Base-by-base conservation (phyloP, 1,139 yeast genomes). In the Pichia sp. region DNA sequence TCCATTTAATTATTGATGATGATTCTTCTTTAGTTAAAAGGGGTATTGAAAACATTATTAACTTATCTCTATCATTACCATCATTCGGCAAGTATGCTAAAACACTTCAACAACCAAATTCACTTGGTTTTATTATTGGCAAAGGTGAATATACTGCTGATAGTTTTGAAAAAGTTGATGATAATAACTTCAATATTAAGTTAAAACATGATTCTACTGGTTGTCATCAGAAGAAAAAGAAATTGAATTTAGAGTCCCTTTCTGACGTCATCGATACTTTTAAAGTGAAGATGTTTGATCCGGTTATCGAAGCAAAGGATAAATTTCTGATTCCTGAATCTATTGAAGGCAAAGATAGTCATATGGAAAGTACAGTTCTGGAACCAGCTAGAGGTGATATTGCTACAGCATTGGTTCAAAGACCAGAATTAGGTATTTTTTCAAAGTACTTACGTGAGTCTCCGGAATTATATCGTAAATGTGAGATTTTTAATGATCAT, bases 381-480 rank as follows among this genome's bases (percentile, higher is more conserved):
- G 59, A 57, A 6, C 61, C 63, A 4, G 59, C 56, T 10, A 41
- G 45, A 22, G 55, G 52, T 3, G 58, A 62, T 10, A 39, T 65
- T 16, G 65, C 66, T 1, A 57, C 66, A 4, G 62, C 64, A 5
- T 46, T 66, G 26, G 54, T 78, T 6, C 76, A 72, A 49, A 60
- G 67, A 37, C 59, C 57, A 24, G 61, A 63, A 14, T 65, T 77
- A 33, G 68, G 78, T 2, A 63, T 78, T 3, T 75, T 78, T 55
- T 65, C 81, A 2, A 71, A 75, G 1, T 78, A 78, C 53, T 57
- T 78, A 23, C 65, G 85, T 43, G 80, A 77, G 50, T 62, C 71
- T 50, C 56, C 64, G n/a, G 69, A 63, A 6, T 52, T 76, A 20
- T 65, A 70, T 23, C 41, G 54, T 21, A 65, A 63, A 48, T 71